phyloP scores from a whole-genome alignment of 495 filamentous ascomycete species.

The Tuber microsphaerosporum region DNA sequence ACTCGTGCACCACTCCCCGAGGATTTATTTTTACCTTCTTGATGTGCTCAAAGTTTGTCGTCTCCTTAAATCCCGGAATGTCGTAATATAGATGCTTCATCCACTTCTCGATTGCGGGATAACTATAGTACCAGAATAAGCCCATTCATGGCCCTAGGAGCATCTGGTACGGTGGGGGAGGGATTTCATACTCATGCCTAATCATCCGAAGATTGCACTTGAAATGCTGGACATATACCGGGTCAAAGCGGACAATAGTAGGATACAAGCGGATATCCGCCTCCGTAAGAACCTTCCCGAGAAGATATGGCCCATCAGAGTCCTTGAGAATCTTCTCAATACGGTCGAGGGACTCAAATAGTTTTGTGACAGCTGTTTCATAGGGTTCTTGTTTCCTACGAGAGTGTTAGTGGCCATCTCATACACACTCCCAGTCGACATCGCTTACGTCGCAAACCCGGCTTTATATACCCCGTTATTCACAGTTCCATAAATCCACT shows the following conservation, averaged over 20 bases:
- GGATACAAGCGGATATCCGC: slow-evolving; percentile 75
- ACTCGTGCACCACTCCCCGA: slow-evolving; percentile 4
- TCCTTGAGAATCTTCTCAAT: slow-evolving; percentile 59
- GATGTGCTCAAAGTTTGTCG: slow-evolving; percentile 61
- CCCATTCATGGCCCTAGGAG: slow-evolving; percentile 12
- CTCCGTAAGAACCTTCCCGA: slow-evolving; percentile 66
- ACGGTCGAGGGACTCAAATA: slow-evolving; percentile 66
- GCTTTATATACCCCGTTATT: slow-evolving; percentile 80
- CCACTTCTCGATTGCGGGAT: slow-evolving; percentile 64
- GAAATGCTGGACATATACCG: slow-evolving; percentile 89
- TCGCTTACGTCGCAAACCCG: slow-evolving; percentile 44
- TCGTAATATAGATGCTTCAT: slow-evolving; percentile 66
- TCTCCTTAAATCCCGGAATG: slow-evolving; percentile 60
- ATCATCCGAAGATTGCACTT: slow-evolving; percentile 86
- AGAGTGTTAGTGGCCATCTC: not conserved
- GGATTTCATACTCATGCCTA: slow-evolving; percentile 54
- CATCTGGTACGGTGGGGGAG: not conserved
- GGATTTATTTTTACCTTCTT: slow-evolving; percentile 49
- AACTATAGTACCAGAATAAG: slow-evolving; percentile 45
- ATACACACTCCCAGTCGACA: not conserved
- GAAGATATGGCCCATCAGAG: slow-evolving; percentile 57
- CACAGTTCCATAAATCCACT: slow-evolving; percentile 75
- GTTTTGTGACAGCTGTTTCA: slow-evolving; percentile 55
- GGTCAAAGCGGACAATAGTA: slow-evolving; percentile 78
- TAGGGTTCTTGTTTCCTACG: slow-evolving; percentile 65